Conservation (phyloP, 2,329 filamentous ascomycete genomes). For the Tothia fuscella region DNA sequence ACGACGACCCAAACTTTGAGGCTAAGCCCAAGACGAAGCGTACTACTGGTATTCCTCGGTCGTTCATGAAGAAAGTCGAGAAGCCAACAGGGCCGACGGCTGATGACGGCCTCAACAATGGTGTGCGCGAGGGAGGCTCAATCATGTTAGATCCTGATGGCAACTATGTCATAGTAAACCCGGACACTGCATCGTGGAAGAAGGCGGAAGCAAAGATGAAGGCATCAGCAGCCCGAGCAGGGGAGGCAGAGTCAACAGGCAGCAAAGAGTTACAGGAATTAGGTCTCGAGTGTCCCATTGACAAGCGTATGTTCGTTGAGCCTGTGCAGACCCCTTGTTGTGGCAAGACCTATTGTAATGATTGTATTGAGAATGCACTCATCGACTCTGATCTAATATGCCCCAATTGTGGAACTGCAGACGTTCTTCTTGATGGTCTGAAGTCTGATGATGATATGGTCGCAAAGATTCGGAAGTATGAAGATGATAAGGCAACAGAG, state of each 20-base stretch:
- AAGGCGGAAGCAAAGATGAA: constrained; percentile 92
- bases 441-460: constrained; percentile 66
- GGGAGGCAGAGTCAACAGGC: constrained; percentile 60
- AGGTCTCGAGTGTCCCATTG: constrained; percentile 85
- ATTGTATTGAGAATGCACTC: constrained; percentile 98
- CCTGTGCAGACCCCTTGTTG: constrained; percentile 99
- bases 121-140: constrained; percentile 68
- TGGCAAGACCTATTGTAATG: constrained; percentile 96
- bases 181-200: constrained; percentile 93
- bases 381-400: constrained; percentile 97
- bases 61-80: constrained; percentile 89
- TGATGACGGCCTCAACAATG: constrained; percentile 67
- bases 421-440: constrained; percentile 86
- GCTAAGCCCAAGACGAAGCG: constrained; percentile 87
- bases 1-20: constrained; percentile 93
- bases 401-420: constrained; percentile 80
- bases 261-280: constrained; percentile 80
- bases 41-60: constrained; percentile 91
- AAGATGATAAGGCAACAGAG: constrained; percentile 37
- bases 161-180: constrained; percentile 92
- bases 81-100: constrained; percentile 58
- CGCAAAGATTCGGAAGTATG: constrained; percentile 66
- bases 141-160: constrained; percentile 98
- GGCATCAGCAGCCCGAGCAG: constrained; percentile 69
- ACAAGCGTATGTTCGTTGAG: constrained; percentile 96